A percentile compares a stretch with the other conserved stretches of the same genome.
Conservation (phyloP, 2,329 filamentous ascomycete species). For the Gliomastix tumulicola region DNA sequence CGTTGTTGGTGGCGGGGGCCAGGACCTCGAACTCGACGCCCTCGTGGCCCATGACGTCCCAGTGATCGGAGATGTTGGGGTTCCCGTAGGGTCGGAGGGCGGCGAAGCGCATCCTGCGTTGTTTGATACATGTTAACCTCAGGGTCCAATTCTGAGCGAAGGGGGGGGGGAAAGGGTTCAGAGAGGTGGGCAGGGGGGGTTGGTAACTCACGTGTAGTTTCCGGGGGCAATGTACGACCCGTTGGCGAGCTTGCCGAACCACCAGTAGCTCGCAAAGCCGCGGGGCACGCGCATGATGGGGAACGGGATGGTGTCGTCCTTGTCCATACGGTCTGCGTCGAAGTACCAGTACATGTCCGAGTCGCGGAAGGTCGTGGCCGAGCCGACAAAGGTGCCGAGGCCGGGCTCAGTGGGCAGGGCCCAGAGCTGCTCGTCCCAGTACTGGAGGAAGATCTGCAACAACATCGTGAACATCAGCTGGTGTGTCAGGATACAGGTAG, state of each 20-base stretch:
- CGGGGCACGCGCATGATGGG: conserved; percentile 24
- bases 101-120: conserved; percentile 30
- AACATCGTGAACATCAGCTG: too few species aligned
- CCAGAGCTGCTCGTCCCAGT: conserved; percentile 32
- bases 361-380: conserved; percentile 29
- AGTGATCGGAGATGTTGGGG: conserved; percentile 29
- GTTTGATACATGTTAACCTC: too few species aligned
- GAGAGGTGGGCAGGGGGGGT: neutral
- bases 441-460: conserved; percentile 27
- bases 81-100: conserved; percentile 33
- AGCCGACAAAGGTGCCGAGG: conserved; percentile 31
- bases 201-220: conserved; percentile 27
- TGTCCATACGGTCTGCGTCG: conserved; percentile 24
- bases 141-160: too few species aligned
- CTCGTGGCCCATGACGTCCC: conserved; percentile 27
- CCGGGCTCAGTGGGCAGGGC: conserved; percentile 30
- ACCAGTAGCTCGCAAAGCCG: conserved; percentile 25
- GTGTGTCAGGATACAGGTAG: too few species aligned
- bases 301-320: conserved; percentile 28
- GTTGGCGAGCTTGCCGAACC: conserved; percentile 34
- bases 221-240: conserved; percentile 30
- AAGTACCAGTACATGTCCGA: conserved; percentile 22
- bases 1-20: conserved; percentile 8
- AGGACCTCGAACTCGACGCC: conserved; percentile 22
- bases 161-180: too few species aligned